A percentile compares a stretch with the other conserved stretches of the same genome.
phyloP scores from a whole-genome alignment of 495 filamentous ascomycete species.

The Lindgomyces ingoldianus region DNA sequence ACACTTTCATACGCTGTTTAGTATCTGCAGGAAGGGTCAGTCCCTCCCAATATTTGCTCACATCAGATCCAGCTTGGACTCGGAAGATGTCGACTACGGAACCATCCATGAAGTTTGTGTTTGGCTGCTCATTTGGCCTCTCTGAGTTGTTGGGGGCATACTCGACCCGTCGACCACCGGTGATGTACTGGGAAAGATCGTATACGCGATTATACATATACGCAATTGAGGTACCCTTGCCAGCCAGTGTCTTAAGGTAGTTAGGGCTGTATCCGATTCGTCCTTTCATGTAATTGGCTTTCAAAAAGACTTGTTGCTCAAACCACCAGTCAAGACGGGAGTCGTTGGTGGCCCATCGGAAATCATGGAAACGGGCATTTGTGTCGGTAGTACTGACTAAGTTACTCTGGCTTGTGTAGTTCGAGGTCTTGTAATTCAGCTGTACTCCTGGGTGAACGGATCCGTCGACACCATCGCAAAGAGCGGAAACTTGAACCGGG shows the following conservation, averaged over 20 bases:
- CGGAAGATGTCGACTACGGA: conserved; percentile 76
- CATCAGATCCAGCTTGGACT: conserved; percentile 70
- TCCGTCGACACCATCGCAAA: conserved; percentile 77
- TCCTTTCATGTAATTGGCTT: conserved; percentile 79
- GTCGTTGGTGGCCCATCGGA: conserved; percentile 80
- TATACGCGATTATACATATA: conserved; percentile 83
- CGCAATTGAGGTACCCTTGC: conserved; percentile 66
- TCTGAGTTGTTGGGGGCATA: conserved; percentile 55
- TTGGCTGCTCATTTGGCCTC: conserved; percentile 51
- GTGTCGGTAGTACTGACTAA: conserved; percentile 66
- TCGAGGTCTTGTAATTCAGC: conserved; percentile 77
- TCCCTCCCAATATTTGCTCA: conserved; percentile 79
- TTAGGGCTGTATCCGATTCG: conserved; percentile 80
- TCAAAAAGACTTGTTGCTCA: conserved; percentile 77
- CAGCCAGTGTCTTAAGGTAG: conserved; percentile 71
- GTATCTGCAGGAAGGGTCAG: conserved; percentile 57
- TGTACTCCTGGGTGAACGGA: conserved; percentile 67
- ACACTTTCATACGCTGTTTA: conserved; percentile 72
- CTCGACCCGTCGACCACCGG: conserved; percentile 68
- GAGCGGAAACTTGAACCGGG: conserved; percentile 88
- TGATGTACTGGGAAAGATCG: conserved; percentile 83
- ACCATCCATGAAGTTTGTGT: conserved; percentile 80
- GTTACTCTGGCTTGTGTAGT: conserved; percentile 65
- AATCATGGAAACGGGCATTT: conserved; percentile 88
- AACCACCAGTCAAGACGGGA: conserved; percentile 86